Evolutionary conservation across 1,139 yeast species (phyloP), one percentile per base, ranked within the genome.

Genomic region (Arxiozyma heterogenica): DNA sequence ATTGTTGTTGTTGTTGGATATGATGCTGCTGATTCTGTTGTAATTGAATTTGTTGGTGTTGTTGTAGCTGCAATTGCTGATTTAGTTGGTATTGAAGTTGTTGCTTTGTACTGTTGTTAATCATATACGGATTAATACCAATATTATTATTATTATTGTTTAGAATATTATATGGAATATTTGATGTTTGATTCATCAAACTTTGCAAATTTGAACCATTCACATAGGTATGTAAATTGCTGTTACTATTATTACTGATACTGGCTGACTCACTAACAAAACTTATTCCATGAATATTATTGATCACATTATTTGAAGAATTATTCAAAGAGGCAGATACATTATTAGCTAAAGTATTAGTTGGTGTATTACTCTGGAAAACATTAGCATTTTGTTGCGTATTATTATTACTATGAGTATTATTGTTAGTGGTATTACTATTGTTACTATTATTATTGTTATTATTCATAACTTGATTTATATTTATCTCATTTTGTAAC

Each of bases 1-100:
- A 57, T 47, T 56, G 65, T 50, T 57, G 61, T 45, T 55, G 64
- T 45, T 55, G 68, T 57, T 56, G 61, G 51, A 53, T 60, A 56
- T 55, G 64, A 49, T 54, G 58, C 57, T 58, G 61, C 53, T 57
- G 59, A 44, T 57, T 59, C 41, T 55, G 61, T 45, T 57, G 61
- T 17, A 54, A 44, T 41, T 54, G 64, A 48, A 52, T 59, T 51
- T 58, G 55, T 45, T 55, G 57, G 50, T 55, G 61, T 30, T 52
- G 63, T 51, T 57, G 63, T 46, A 55, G 54, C 51, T 59, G 64
- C 47, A 60, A 55, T 44, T 59, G 63, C 46, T 61, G 60, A 41
- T 53, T 57, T 22, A 53, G 53, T 47, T 54, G 57, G 39, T 59
- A 59, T 51, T 60, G 62, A 22, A 56, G 43, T 43, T 59, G 59